Percentiles rank a stretch among this genome's conserved stretches.
Evolutionary conservation across 2,329 filamentous ascomycete species (phyloP).

Genomic region (Pyrenophora teres): DNA sequence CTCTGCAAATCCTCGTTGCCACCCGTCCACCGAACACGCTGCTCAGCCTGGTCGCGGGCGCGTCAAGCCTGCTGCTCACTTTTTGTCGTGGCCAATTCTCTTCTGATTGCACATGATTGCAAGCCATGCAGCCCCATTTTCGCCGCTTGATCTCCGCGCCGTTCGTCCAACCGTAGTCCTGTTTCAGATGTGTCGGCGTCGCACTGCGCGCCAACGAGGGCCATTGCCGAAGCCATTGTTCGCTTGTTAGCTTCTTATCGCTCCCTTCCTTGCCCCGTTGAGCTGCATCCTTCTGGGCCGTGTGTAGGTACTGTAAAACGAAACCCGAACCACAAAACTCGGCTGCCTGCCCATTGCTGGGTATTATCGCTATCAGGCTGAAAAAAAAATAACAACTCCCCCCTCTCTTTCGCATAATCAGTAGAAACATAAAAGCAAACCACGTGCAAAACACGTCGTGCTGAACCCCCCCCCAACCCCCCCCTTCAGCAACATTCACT

Average conservation of each 20-base stretch:
- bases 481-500: no score
- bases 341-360: neutral
- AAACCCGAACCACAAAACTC: neutral
- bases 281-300: neutral
- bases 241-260: slow-evolving; percentile 12
- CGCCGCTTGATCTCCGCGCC: slow-evolving; percentile 15
- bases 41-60: slow-evolving; percentile 7
- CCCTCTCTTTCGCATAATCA: neutral
- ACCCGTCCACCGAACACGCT: slow-evolving; percentile 2
- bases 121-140: neutral
- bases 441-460: no score
- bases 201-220: slow-evolving; percentile 18
- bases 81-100: slow-evolving; percentile 20
- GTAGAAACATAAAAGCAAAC: no score
- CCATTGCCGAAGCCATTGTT: slow-evolving; percentile 16
- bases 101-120: neutral
- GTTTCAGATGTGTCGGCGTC: slow-evolving; percentile 16
- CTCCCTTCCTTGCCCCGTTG: slow-evolving; percentile 4
- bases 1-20: neutral
- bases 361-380: neutral
- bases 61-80: slow-evolving; percentile 14
- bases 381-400: neutral
- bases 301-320: slow-evolving; percentile 5
- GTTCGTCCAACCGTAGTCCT: slow-evolving; percentile 22
- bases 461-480: no score